Conservation (phyloP, 192 early-diverging fungal genomes). For the Gryganskiella cystojenkinii region DNA sequence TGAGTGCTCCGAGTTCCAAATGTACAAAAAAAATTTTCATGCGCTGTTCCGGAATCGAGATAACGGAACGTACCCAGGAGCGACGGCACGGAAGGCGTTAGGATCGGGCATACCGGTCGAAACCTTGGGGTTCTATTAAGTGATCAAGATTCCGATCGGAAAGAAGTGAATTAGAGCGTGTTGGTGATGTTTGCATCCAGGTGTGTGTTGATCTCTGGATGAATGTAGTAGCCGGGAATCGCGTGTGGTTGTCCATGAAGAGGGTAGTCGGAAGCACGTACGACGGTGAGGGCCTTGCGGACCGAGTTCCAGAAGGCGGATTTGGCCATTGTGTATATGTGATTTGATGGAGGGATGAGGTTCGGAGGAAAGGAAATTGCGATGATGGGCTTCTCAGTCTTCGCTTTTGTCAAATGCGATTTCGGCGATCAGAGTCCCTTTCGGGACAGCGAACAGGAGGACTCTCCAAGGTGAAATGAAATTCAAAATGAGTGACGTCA, state of each 20-base stretch:
- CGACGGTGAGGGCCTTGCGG: conserved; percentile 55
- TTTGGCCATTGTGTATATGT: conserved; percentile 35
- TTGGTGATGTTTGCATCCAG: neutral
- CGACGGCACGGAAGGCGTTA: conserved; percentile 75
- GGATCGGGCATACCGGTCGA: conserved; percentile 74
- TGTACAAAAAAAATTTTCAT: no score
- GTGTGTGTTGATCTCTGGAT: neutral
- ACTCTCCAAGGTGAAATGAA: no score
- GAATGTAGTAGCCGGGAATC: conserved; percentile 4
- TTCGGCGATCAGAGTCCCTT: no score
- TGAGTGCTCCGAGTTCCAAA: no score
- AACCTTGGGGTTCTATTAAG: conserved; percentile 66
- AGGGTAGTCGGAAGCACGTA: neutral
- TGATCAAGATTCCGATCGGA: neutral
- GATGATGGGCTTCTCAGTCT: no score
- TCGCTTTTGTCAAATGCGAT: no score
- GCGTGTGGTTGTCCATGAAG: neutral
- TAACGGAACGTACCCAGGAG: conserved; percentile 62
- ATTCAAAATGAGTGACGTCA: no score
- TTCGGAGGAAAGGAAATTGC: neutral
- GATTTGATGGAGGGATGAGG: neutral
- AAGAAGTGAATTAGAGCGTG: neutral
- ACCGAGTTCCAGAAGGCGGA: conserved; percentile 54
- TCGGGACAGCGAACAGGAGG: no score
- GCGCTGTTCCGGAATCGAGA: neutral